Evolutionary conservation across 2,329 filamentous ascomycete genomes (phyloP).

Genomic region (Plenodomus lindquistii): DNA sequence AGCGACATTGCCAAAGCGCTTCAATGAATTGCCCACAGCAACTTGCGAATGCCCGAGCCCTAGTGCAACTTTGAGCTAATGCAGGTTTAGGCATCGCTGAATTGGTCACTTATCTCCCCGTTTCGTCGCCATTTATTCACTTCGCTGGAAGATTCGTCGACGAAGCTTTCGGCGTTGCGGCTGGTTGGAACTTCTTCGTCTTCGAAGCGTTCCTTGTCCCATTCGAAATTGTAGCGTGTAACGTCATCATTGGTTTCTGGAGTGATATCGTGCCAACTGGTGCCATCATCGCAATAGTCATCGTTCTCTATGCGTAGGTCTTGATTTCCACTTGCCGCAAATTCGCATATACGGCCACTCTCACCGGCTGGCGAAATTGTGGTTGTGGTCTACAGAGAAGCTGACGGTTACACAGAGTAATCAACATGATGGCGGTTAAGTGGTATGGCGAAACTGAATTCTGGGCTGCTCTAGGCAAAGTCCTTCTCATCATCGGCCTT

Average conservation of each 20-base stretch:
- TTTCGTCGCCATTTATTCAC: constrained; percentile 77
- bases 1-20: constrained; percentile 23
- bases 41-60: neutral
- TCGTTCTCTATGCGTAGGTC: constrained; percentile 62
- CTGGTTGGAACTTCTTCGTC: constrained; percentile 75
- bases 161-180: constrained; percentile 72
- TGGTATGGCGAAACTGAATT: constrained; percentile 67
- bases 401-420: constrained; percentile 40
- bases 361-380: no score
- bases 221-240: constrained; percentile 63
- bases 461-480: constrained; percentile 65
- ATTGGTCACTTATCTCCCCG: constrained; percentile 77
- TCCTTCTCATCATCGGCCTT: constrained; percentile 52
- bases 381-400: neutral
- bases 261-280: constrained; percentile 63
- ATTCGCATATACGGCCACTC: no score
- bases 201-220: constrained; percentile 70
- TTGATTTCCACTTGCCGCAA: neutral
- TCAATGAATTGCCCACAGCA: constrained; percentile 15
- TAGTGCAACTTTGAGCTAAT: constrained; percentile 22
- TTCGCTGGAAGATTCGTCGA: constrained; percentile 77
- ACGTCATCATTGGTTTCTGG: constrained; percentile 48
- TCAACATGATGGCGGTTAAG: constrained; percentile 68
- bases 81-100: constrained; percentile 61
- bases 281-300: constrained; percentile 64